Conservation (phyloP, 1,284 basidiomycete genomes). For the Inonotus obliquus region DNA sequence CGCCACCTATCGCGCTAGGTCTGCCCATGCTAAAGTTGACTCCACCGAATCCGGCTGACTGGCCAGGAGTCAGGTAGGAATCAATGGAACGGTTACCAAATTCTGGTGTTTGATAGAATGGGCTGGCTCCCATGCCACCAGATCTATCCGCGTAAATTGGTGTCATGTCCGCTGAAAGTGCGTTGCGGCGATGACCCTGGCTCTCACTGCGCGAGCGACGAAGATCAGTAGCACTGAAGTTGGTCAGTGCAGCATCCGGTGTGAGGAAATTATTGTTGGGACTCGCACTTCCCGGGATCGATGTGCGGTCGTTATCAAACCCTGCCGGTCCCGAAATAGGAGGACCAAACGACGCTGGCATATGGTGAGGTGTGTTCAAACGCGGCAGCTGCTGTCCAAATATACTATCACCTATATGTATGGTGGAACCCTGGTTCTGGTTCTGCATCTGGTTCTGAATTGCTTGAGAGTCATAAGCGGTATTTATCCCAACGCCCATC, state of each 20-base stretch:
- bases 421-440: conserved; percentile 10
- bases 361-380: conserved; percentile 3
- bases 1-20: not conserved
- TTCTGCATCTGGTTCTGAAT: conserved; percentile 21
- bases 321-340: not conserved
- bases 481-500: conserved; percentile 28
- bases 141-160: conserved; percentile 28
- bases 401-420: not conserved
- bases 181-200: conserved; percentile 39
- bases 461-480: conserved; percentile 29
- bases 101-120: conserved; percentile 34
- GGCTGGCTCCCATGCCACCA: conserved; percentile 47
- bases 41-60: not conserved
- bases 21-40: not conserved
- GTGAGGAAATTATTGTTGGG: conserved; percentile 40
- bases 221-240: conserved; percentile 26
- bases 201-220: conserved; percentile 57
- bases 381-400: conserved; percentile 3
- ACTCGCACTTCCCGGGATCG: not conserved
- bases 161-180: conserved; percentile 20
- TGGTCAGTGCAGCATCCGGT: conserved; percentile 31
- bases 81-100: conserved; percentile 33
- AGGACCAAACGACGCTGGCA: conserved; percentile 9
- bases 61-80: conserved; percentile 9
- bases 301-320: not conserved